These are phyloP conservation scores for Heterococcus sp. DNA, from an alignment of 108 stramenopile species.

Conservation along the genomic window DNA sequence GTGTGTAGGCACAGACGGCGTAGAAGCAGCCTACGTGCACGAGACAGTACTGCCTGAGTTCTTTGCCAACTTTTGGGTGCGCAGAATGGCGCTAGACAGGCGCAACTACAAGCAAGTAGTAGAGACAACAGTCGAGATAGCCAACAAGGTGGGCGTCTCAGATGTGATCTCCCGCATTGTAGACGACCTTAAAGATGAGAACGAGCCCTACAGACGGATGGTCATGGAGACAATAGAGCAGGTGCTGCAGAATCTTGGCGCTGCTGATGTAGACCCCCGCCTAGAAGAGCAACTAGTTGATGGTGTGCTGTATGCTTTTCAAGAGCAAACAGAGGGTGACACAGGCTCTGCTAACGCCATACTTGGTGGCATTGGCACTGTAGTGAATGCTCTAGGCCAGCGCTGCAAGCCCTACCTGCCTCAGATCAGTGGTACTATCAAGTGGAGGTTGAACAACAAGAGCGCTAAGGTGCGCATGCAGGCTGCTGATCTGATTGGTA, in stretches of 20 bases:
- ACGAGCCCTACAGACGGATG: constrained; percentile 97
- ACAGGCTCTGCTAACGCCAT: constrained; percentile 55
- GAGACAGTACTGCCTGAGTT: constrained; percentile 95
- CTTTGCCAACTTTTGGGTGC: constrained; percentile 95
- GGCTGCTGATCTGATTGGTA: constrained; percentile 93
- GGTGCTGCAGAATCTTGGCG: constrained; percentile 87
- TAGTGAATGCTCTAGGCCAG: constrained; percentile 89
- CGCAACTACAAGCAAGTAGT: constrained; percentile 92
- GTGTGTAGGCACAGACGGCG: constrained; percentile 95
- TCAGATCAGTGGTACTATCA: constrained; percentile 95
- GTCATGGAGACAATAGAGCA: constrained; percentile 95
- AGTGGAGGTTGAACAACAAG: constrained; percentile 97
- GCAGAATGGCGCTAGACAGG: constrained; percentile 95
- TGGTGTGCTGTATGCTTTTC: constrained; percentile 96
- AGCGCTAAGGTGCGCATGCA: constrained; percentile 95
- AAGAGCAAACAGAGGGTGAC: constrained; percentile 83
- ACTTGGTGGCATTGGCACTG: constrained; percentile 94
- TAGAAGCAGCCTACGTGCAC: constrained; percentile 91
- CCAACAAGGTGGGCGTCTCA: constrained; percentile 94
- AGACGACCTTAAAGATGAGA: constrained; percentile 98
- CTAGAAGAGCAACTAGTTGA: constrained; percentile 97
- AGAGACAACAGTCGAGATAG: constrained; percentile 95
- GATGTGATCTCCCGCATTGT: constrained; percentile 91
- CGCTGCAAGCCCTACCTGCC: constrained; percentile 95
- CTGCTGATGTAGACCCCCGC: constrained; percentile 84